Percentiles rank a stretch among this genome's conserved stretches.
Conservation (phyloP, 1,139 yeast species). For the Yamadazyma sp. region DNA sequence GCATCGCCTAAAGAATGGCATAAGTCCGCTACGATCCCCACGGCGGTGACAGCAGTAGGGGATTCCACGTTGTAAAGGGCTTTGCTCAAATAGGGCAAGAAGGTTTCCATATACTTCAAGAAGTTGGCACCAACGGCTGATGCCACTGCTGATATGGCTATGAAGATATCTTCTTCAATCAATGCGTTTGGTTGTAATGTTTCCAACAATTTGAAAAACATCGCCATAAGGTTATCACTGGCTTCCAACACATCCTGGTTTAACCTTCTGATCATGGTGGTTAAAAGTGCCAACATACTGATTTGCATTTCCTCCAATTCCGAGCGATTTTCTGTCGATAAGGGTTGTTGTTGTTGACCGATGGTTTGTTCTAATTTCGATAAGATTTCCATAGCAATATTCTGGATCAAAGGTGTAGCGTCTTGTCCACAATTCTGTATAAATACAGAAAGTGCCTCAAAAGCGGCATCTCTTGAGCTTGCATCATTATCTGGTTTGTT, state of each 20-base stretch:
- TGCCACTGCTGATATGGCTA: slow-evolving; percentile 89
- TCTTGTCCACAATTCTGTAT: slow-evolving; percentile 75
- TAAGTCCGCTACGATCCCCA: slow-evolving; percentile 95
- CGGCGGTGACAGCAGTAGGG: slow-evolving; percentile 82
- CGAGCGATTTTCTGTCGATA: slow-evolving; percentile 67
- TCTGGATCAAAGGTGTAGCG: slow-evolving; percentile 66
- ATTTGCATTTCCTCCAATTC: slow-evolving; percentile 88
- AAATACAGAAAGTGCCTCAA: slow-evolving; percentile 84
- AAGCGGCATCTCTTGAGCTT: slow-evolving; percentile 92
- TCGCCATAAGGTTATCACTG: slow-evolving; percentile 81
- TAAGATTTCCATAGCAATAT: slow-evolving; percentile 74
- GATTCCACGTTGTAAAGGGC: slow-evolving; percentile 83
- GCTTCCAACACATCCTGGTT: slow-evolving; percentile 65
- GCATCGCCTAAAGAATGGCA: slow-evolving; percentile 83
- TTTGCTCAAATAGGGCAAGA: slow-evolving; percentile 75
- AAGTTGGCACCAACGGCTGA: slow-evolving; percentile 72
- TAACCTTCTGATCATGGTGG: slow-evolving; percentile 84
- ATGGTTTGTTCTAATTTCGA: slow-evolving; percentile 58
- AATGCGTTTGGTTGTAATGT: slow-evolving; percentile 67
- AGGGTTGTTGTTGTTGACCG: slow-evolving; percentile 49
- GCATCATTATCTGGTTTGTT: slow-evolving; percentile 77
- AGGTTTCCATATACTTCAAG: slow-evolving; percentile 72
- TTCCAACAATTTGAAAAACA: slow-evolving; percentile 69
- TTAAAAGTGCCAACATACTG: slow-evolving; percentile 80
- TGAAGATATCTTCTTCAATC: slow-evolving; percentile 91